Percentiles rank a stretch among this genome's conserved stretches.
These are phyloP conservation scores for Heterobasidion parviporum DNA, from an alignment of 1,284 basidiomycete genomes.

Conservation along the genomic window DNA sequence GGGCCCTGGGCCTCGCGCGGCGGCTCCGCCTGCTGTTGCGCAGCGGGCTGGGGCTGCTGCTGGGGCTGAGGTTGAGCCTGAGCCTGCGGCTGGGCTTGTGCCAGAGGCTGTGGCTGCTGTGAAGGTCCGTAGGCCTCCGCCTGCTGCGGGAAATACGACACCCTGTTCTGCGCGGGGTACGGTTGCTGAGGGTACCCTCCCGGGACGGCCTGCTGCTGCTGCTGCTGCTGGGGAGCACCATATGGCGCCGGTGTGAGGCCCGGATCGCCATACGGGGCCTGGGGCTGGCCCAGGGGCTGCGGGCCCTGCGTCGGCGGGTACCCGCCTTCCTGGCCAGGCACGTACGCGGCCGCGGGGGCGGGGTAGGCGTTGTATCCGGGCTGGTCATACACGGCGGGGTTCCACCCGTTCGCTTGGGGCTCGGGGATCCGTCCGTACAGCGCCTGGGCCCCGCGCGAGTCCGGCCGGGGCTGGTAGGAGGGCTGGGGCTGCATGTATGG, in stretches of 20 bases:
- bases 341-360: slow-evolving; percentile 24
- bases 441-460: slow-evolving; percentile 15
- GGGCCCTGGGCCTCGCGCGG: slow-evolving; percentile 31
- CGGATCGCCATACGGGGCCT: slow-evolving; percentile 1
- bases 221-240: background rate
- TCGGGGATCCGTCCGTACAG: slow-evolving; percentile 11
- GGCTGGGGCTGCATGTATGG: slow-evolving; percentile 16
- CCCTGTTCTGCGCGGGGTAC: background rate
- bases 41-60: slow-evolving; percentile 1
- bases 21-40: slow-evolving; percentile 6
- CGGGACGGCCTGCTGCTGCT: background rate
- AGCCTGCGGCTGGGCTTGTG: slow-evolving; percentile 11
- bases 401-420: slow-evolving; percentile 33
- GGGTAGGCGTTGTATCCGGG: slow-evolving; percentile 35
- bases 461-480: slow-evolving; percentile 19
- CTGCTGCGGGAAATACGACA: background rate
- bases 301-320: slow-evolving; percentile 4
- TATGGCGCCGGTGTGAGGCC: background rate
- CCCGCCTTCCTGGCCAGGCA: slow-evolving; percentile 18
- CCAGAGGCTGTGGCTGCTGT: slow-evolving; percentile 17
- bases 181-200: background rate
- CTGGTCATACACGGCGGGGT: slow-evolving; percentile 36
- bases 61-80: slow-evolving; percentile 7
- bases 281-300: slow-evolving; percentile 10
- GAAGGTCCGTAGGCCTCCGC: background rate